phyloP scores from a whole-genome alignment of 1,284 basidiomycete species.

The Porogramme epimiltina region DNA sequence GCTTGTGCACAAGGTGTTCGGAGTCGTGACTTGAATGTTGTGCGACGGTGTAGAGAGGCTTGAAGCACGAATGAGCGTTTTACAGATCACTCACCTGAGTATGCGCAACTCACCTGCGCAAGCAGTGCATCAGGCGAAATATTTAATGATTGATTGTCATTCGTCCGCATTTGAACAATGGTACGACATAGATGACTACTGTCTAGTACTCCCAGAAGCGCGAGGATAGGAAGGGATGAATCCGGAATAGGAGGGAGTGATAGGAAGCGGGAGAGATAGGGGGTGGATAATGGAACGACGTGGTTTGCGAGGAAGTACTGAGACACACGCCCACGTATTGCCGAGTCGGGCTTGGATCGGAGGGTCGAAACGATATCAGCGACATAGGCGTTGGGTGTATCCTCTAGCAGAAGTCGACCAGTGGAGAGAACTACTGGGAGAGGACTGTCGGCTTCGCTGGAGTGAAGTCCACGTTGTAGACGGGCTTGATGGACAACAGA shows the following conservation, averaged over 20 bases:
- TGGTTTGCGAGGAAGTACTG: conserved; percentile 16
- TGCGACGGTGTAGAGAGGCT: conserved; percentile 13
- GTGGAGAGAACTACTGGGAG: conserved; percentile 15
- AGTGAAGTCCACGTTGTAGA: conserved; percentile 36
- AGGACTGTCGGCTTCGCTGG: background rate
- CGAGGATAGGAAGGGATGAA: conserved; percentile 1
- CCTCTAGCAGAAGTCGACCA: conserved; percentile 46
- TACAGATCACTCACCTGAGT: conserved; percentile 17
- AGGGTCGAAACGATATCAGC: conserved; percentile 39
- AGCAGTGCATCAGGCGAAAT: conserved; percentile 20
- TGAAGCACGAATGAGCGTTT: conserved; percentile 15
- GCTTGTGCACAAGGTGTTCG: background rate
- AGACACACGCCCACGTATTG: conserved; percentile 5
- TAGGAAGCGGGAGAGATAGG: conserved; percentile 19
- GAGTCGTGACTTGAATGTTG: background rate
- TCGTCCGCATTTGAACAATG: conserved; percentile 19
- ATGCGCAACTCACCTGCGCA: conserved; percentile 21
- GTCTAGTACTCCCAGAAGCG: conserved; percentile 15
- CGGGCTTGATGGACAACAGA: conserved; percentile 32
- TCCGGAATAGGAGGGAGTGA: background rate
- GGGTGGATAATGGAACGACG: conserved; percentile 13
- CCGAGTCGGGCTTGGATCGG: background rate
- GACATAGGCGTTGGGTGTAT: conserved; percentile 46
- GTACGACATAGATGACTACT: conserved; percentile 22
- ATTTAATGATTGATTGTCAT: conserved; percentile 13